Conservation (phyloP, 169 alveolate species). For the Plasmodium cynomolgi region DNA sequence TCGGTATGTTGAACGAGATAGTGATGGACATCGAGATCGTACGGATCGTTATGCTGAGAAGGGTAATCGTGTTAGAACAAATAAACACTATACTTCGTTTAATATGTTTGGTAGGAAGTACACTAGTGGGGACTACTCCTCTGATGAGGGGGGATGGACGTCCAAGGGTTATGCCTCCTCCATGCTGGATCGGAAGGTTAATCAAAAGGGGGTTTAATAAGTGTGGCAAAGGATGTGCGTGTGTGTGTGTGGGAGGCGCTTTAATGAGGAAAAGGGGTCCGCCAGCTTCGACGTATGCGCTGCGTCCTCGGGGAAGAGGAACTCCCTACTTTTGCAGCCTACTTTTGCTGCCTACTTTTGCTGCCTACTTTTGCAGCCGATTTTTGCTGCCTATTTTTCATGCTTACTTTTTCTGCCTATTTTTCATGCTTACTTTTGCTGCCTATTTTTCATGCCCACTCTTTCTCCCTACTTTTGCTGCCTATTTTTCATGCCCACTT, state of each 20-base stretch:
- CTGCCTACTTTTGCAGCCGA: too few relatives aligned
- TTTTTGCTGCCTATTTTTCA: not conserved
- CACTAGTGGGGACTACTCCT: constrained; percentile 3
- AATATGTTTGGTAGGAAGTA: constrained; percentile 10
- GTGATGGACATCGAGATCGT: not conserved
- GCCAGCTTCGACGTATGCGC: not conserved
- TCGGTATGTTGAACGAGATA: not conserved
- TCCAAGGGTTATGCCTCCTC: constrained; percentile 60
- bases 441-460: too few relatives aligned
- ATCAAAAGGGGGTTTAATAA: not conserved
- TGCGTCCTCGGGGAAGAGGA: not conserved
- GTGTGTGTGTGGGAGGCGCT: not conserved
- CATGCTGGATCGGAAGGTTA: constrained; percentile 4
- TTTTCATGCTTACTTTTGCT: too few relatives aligned
- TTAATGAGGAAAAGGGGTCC: not conserved
- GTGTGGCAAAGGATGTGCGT: not conserved
- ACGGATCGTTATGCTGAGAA: not conserved
- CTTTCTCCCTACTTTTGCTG: not conserved
- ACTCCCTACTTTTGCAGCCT: not conserved
- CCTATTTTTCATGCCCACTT: not conserved
- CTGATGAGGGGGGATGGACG: not conserved
- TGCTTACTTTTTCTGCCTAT: too few relatives aligned
- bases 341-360: not conserved
- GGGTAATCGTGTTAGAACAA: constrained; percentile 4
- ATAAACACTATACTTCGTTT: constrained; percentile 54